phyloP scores from a whole-genome alignment of 768 basidiomycete genomes.

The Pseudohyphozyma bogoriensis region DNA sequence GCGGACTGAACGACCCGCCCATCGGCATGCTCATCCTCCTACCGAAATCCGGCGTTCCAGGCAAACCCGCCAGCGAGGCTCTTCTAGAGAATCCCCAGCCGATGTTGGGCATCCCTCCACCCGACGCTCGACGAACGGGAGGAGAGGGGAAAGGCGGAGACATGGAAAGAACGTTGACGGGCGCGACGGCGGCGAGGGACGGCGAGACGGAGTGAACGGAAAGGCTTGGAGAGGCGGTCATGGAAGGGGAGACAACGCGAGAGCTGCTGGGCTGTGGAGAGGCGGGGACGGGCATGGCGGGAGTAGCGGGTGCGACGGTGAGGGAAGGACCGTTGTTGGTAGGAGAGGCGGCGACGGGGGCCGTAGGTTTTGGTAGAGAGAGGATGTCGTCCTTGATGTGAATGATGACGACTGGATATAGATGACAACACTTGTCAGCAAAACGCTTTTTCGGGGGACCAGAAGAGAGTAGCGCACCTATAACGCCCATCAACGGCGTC shows the following conservation, averaged over 20 bases:
- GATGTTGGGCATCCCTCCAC: neutral
- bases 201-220: neutral
- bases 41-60: neutral
- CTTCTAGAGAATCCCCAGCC: neutral
- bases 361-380: neutral
- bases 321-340: neutral
- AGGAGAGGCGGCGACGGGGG: neutral
- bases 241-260: neutral
- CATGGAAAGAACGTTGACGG: slow-evolving; percentile 20
- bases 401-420: slow-evolving; percentile 44
- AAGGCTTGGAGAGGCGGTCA: neutral
- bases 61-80: neutral
- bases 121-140: slow-evolving; percentile 11
- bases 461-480: no score
- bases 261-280: neutral
- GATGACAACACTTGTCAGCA: no score
- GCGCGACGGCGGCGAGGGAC: neutral
- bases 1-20: no score
- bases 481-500: no score
- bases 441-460: no score
- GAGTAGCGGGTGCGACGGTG: neutral
- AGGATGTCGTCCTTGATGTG: slow-evolving; percentile 65
- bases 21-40: neutral
- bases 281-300: neutral
- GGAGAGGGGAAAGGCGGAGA: slow-evolving; percentile 9